These are phyloP conservation scores for Tricladium varicosporioides DNA, from an alignment of 2,329 filamentous ascomycete species.

Conservation along the genomic window DNA sequence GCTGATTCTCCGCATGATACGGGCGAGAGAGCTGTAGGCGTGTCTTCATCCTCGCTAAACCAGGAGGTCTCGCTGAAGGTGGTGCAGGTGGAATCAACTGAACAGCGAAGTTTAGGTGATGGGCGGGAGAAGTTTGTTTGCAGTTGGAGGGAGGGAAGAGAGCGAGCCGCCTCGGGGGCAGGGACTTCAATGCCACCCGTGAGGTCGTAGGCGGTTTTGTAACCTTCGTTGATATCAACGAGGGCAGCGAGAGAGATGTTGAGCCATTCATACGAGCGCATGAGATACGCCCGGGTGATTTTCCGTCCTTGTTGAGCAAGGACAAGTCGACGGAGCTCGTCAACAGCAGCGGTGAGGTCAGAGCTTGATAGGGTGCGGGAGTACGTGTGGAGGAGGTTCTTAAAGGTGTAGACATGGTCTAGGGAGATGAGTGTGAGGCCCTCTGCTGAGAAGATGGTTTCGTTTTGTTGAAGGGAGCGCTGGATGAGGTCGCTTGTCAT, in stretches of 20 bases:
- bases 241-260: conserved; percentile 49
- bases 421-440: conserved; percentile 59
- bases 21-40: background rate
- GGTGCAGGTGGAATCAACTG: background rate
- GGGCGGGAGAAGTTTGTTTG: conserved; percentile 4
- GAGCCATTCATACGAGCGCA: conserved; percentile 57
- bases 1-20: conserved; percentile 13
- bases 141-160: conserved; percentile 11
- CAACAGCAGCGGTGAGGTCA: conserved; percentile 57
- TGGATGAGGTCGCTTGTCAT: conserved; percentile 52
- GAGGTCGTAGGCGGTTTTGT: conserved; percentile 52
- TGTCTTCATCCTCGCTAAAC: background rate
- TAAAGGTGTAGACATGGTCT: conserved; percentile 64
- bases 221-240: conserved; percentile 54
- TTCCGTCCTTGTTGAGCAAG: conserved; percentile 50
- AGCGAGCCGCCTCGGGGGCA: conserved; percentile 21
- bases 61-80: background rate
- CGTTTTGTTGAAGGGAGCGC: conserved; percentile 57
- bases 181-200: conserved; percentile 45
- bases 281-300: conserved; percentile 50
- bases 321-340: conserved; percentile 59
- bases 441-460: conserved; percentile 58
- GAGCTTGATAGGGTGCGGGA: conserved; percentile 40
- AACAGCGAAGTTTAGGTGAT: background rate
- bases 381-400: conserved; percentile 57